Evolutionary conservation across 768 basidiomycete species (phyloP).

Genomic region (Agaricus blazei): DNA sequence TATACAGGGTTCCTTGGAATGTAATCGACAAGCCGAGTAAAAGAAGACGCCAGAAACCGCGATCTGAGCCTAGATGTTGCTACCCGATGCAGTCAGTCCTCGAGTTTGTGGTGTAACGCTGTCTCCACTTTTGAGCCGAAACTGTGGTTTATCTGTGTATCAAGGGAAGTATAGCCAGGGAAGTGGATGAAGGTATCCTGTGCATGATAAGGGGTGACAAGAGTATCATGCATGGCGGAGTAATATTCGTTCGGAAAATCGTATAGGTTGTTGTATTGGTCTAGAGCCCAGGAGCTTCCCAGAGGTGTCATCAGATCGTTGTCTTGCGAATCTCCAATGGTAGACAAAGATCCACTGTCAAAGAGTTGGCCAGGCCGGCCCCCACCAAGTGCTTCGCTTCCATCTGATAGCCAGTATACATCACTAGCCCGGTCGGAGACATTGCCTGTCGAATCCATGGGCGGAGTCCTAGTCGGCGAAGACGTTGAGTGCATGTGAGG

Average conservation of each 20-base stretch:
- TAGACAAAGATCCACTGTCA: neutral
- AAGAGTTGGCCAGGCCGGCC: conserved; percentile 3
- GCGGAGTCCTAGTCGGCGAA: neutral
- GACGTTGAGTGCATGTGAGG: neutral
- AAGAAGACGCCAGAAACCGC: neutral
- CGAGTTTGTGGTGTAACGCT: neutral
- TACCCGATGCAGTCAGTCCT: too few relatives aligned
- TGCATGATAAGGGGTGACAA: neutral
- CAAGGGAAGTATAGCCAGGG: neutral
- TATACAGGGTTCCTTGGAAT: neutral
- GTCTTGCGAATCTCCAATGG: neutral
- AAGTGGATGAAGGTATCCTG: neutral
- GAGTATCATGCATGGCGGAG: neutral
- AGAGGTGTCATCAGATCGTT: conserved; percentile 1
- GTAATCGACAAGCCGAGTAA: neutral
- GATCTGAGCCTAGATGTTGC: neutral
- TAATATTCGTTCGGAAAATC: neutral
- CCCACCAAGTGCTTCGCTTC: neutral
- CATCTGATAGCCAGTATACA: neutral
- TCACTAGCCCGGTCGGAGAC: neutral
- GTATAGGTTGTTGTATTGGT: conserved; percentile 8
- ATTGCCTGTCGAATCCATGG: neutral
- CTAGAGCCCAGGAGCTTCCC: conserved; percentile 7
- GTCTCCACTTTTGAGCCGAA: neutral
- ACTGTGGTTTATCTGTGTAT: neutral